A percentile compares a stretch with the other conserved stretches of the same genome.
These are phyloP conservation scores for Talaromyces sp. DNA, from an alignment of 2,329 filamentous ascomycete species.

Conservation along the genomic window DNA sequence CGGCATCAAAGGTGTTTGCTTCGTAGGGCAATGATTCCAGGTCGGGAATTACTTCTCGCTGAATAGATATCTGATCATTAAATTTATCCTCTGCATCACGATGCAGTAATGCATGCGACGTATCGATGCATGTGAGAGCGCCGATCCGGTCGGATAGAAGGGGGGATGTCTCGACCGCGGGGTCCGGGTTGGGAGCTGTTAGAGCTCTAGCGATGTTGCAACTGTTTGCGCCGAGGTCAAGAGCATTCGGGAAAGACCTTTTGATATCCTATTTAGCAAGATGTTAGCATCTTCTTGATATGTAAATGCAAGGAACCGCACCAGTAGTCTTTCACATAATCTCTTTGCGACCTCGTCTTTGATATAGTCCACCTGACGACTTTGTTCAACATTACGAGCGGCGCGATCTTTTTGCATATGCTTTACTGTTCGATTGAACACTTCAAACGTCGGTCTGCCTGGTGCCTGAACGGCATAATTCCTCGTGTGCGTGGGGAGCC, in stretches of 20 bases:
- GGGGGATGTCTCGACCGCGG: slow-evolving; percentile 28
- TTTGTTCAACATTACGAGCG: slow-evolving; percentile 64
- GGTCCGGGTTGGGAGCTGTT: slow-evolving; percentile 64
- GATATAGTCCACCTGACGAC: slow-evolving; percentile 83
- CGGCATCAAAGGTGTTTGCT: slow-evolving; percentile 77
- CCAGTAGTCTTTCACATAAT: slow-evolving; percentile 79
- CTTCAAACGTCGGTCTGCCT: slow-evolving; percentile 74
- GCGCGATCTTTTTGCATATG: slow-evolving; percentile 89
- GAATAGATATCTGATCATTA: slow-evolving; percentile 69
- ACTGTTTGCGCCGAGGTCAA: slow-evolving; percentile 92
- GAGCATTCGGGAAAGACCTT: slow-evolving; percentile 74
- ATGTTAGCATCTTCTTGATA: neutral
- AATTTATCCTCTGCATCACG: slow-evolving; percentile 67
- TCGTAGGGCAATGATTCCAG: slow-evolving; percentile 71
- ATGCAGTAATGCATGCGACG: slow-evolving; percentile 72
- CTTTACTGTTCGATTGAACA: slow-evolving; percentile 87
- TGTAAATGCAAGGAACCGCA: slow-evolving; percentile 31
- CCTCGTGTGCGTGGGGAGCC: slow-evolving; percentile 32
- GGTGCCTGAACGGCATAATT: slow-evolving; percentile 75
- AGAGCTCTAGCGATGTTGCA: slow-evolving; percentile 89
- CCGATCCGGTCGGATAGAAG: slow-evolving; percentile 69
- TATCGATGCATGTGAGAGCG: slow-evolving; percentile 76
- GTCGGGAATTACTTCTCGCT: slow-evolving; percentile 66
- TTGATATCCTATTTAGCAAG: slow-evolving; percentile 73
- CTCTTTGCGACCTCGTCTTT: slow-evolving; percentile 86